Evolutionary conservation across 768 basidiomycete species (phyloP).

Genomic region (Lentinula lateritia): DNA sequence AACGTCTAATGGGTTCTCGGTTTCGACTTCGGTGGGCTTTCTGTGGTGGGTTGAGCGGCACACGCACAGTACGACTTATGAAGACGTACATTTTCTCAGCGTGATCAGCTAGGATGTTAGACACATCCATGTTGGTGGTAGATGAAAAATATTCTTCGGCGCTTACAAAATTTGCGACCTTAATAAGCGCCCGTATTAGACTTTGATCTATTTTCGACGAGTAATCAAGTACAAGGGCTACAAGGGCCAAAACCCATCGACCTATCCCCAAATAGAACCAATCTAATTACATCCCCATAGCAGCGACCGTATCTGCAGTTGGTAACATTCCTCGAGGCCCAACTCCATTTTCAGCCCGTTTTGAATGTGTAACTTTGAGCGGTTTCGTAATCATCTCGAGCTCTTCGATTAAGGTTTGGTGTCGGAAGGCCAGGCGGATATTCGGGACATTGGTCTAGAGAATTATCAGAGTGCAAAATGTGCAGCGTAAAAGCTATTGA

Average conservation of each 20-base stretch:
- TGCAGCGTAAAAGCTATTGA: conserved; percentile 19
- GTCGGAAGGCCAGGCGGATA: conserved; percentile 84
- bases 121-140: conserved; percentile 65
- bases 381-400: conserved; percentile 55
- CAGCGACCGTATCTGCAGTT: conserved; percentile 2
- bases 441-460: conserved; percentile 94
- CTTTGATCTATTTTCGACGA: too few relatives aligned
- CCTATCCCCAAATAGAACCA: background rate
- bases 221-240: too few relatives aligned
- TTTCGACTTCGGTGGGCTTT: conserved; percentile 65
- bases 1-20: conserved; percentile 72
- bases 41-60: conserved; percentile 29
- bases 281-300: background rate
- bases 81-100: conserved; percentile 61
- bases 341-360: background rate
- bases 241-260: background rate
- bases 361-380: background rate
- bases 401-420: conserved; percentile 85
- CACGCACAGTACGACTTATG: background rate
- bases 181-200: background rate
- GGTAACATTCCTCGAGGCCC: background rate
- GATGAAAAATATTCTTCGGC: background rate
- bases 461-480: too few relatives aligned
- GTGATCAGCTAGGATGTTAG: conserved; percentile 70
- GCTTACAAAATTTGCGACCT: too few relatives aligned